Evolutionary conservation across 2,329 filamentous ascomycete genomes (phyloP), one percentile per base, ranked within the genome.

Genomic region (Ascosphaera apis): DNA sequence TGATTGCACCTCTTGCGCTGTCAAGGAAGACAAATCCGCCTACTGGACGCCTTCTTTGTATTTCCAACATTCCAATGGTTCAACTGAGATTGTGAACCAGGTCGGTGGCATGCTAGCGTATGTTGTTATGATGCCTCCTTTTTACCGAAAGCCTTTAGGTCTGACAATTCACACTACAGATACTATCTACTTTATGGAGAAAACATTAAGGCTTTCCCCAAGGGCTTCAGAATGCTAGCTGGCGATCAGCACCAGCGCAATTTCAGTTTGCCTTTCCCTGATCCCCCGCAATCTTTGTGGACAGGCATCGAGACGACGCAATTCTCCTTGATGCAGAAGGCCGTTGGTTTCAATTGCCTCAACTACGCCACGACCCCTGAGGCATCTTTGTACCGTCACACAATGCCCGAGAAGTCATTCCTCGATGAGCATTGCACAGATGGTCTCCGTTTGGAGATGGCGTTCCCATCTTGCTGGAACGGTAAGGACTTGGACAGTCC

Each of bases 271-370:
- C 69, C 74, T 0, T 66, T 80, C 42, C 74, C 74, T 2, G 69
- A 70, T 45, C 61, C 69, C 28, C 66, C 69, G 16, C 80, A 82
- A 56, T 82, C 79, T 9, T 43, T 55, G 16, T 93, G 84, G 84
- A 50, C 55, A 3, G 56, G 52, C 2, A 58, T 71, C 3, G 68
- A 75, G 40, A 66, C 69, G 47, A 76, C 74, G 8, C 83, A 91
- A 59, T 53, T 56, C 12, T 68, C 73, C 36, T 67, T 93, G 27
- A 60, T 59, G 35, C 77, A 91, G 61, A 82, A 84, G 41, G 81
- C 84, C 7, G 47, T 93, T 18, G 86, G 88, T 3, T 92, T 92
- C 68, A 95, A 95, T 64, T 95, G 88, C 57, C 60, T 98, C 41
- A 75, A 95, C 67, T 93, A 93, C 51, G 48, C 46, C 21, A 61